Conservation (phyloP, 257 asterid species). For the Cynanchum wilfordii region DNA sequence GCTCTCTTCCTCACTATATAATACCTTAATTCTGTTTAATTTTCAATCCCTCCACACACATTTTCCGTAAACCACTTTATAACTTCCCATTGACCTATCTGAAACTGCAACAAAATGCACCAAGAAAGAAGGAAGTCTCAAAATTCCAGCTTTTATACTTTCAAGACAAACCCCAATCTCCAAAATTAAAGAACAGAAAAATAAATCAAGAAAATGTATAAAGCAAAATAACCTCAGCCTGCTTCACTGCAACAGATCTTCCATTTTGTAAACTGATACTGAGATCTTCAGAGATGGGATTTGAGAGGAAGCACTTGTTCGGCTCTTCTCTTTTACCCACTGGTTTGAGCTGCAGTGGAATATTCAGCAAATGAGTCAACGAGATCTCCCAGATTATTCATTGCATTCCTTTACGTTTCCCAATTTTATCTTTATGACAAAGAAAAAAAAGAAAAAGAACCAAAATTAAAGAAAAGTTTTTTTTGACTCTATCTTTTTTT, state of each 20-base stretch:
- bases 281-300: constrained; percentile 12
- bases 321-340: background rate
- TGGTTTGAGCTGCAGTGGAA: constrained; percentile 16
- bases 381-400: constrained; percentile 28
- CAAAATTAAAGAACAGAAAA: background rate
- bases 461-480: constrained; percentile 16
- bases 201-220: background rate
- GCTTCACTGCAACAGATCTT: constrained; percentile 13
- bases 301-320: background rate
- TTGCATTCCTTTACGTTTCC: constrained; percentile 17
- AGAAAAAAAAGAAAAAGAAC: constrained; percentile 19
- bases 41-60: constrained; percentile 16
- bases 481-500: constrained; percentile 27
- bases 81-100: constrained; percentile 6
- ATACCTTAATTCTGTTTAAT: constrained; percentile 10
- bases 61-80: constrained; percentile 1
- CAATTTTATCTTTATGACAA: constrained; percentile 23
- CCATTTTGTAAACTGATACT: background rate
- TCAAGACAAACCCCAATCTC: background rate
- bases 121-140: background rate
- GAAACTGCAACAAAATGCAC: background rate
- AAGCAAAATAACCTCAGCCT: background rate
- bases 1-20: background rate
- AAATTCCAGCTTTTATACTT: background rate
- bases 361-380: constrained; percentile 22